Percentiles rank a stretch among this genome's conserved stretches.
phyloP scores from a whole-genome alignment of 192 early-diverging fungal genomes.

The Umbelopsis ramanniana region DNA sequence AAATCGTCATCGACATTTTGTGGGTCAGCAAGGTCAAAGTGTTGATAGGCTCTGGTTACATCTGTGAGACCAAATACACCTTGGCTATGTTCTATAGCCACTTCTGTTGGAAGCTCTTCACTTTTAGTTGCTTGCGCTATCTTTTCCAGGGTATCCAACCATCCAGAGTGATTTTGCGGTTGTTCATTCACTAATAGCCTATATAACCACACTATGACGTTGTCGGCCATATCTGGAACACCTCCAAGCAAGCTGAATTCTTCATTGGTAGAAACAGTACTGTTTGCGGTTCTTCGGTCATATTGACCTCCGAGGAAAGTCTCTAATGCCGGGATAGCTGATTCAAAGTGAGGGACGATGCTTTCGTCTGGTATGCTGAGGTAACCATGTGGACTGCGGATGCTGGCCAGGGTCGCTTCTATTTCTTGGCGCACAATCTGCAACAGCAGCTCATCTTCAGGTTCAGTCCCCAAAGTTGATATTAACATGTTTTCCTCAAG shows the following conservation, averaged over 20 bases:
- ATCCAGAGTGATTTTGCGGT: conserved; percentile 25
- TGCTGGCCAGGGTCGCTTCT: not conserved
- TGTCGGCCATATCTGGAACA: conserved; percentile 50
- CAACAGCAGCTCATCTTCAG: not conserved
- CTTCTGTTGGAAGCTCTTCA: conserved; percentile 45
- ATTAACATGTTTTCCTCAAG: conserved; percentile 16
- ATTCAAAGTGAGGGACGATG: conserved; percentile 4
- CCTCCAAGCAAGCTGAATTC: conserved; percentile 44
- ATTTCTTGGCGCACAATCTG: conserved; percentile 19
- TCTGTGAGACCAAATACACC: conserved; percentile 53
- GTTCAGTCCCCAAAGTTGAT: not conserved
- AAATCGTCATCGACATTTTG: conserved; percentile 40
- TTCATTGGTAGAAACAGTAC: conserved; percentile 20
- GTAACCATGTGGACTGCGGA: conserved; percentile 1
- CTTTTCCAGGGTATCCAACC: conserved; percentile 51
- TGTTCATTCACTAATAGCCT: conserved; percentile 50
- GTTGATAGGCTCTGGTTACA: conserved; percentile 46
- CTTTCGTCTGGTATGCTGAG: not conserved
- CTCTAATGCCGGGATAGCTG: conserved; percentile 19
- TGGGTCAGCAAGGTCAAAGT: conserved; percentile 46
- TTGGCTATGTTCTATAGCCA: conserved; percentile 54
- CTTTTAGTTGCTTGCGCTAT: conserved; percentile 44
- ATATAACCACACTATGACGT: conserved; percentile 58
- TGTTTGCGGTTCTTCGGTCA: not conserved
- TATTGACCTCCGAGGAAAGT: conserved; percentile 11